Base-by-base conservation (phyloP, 768 basidiomycete species). In the Leccinum pellstonianum region DNA sequence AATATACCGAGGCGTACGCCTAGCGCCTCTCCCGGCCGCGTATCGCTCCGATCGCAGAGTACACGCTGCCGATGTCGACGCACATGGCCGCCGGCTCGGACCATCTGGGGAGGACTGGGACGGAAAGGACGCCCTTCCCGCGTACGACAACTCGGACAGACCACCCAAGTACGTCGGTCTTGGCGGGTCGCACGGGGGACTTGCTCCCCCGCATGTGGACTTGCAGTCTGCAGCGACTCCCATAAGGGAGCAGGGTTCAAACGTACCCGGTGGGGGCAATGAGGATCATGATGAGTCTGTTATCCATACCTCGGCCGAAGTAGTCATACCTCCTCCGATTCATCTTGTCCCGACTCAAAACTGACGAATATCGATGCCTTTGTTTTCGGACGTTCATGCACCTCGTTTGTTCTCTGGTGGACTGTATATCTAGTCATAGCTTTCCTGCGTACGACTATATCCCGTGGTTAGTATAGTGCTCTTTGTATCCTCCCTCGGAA, bases 51-150 rank as follows among this genome's bases (percentile, higher is more conserved):
- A 65, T 49, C 62, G 64, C 46, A 69, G 67, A 37, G 68, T 75
- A 3, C 73, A 62, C 46, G 77, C 76, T 1, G 63, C 66, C 0
- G 80, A 81, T 60, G 73, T 70, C 0, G 81, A 81, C 61, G 71
- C 65, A 17, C 64, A 62, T 9, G 82, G 82, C 15, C 76, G 82
- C 52, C 68, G 80, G 21, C 47, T 68, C 8, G 68, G 65, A 8
- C 56, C 61, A 1, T 67, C 75, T 41, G 75, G 75, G 54, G 76
- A 75, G 17, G 66, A 65, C 11, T 60, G 72, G 57, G 67, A 70
- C 0, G 77, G 79, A 59, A 83, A 82, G 61, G 82, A 83, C 33
- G 58, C 65, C 0, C 74, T 83, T 25, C 82, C 82, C 8, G 79
- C 81, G 5, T 83, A 83, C 50, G 77, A 82, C 48, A 68, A 62